Percentiles rank a stretch among this genome's conserved stretches.
phyloP scores from a whole-genome alignment of 2,329 filamentous ascomycete genomes.

The Torrubiella hemipterigena region DNA sequence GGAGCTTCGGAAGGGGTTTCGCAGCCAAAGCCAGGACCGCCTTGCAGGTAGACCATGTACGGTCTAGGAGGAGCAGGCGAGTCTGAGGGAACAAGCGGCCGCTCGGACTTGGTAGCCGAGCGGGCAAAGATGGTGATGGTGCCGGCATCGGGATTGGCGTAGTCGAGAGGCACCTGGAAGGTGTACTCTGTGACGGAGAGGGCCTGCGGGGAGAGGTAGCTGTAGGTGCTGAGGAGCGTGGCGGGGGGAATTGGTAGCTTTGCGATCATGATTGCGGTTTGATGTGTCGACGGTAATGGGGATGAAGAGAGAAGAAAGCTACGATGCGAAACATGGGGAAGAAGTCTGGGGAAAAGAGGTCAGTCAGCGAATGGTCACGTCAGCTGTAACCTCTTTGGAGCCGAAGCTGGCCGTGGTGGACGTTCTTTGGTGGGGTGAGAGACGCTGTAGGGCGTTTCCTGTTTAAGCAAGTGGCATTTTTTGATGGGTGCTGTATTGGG shows the following conservation, averaged over 20 bases:
- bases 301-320: too few species aligned
- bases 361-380: too few species aligned
- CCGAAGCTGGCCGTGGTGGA: background rate
- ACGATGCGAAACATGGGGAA: too few species aligned
- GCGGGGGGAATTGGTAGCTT: slow-evolving; percentile 20
- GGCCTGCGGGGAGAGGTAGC: slow-evolving; percentile 44
- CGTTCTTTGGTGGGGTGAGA: too few species aligned
- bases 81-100: slow-evolving; percentile 38
- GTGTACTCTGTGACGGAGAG: slow-evolving; percentile 69
- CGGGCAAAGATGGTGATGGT: slow-evolving; percentile 69
- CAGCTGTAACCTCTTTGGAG: too few species aligned
- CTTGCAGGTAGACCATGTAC: slow-evolving; percentile 66
- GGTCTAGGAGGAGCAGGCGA: slow-evolving; percentile 31
- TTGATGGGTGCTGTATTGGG: too few species aligned
- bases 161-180: slow-evolving; percentile 78
- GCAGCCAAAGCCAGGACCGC: slow-evolving; percentile 74
- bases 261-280: slow-evolving; percentile 5
- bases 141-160: slow-evolving; percentile 46
- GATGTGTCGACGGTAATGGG: too few species aligned
- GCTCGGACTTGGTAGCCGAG: slow-evolving; percentile 55
- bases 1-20: slow-evolving; percentile 60
- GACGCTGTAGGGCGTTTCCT: too few species aligned
- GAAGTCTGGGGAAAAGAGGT: too few species aligned
- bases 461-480: too few species aligned
- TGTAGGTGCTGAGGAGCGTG: slow-evolving; percentile 26